Evolutionary conservation across 2,329 filamentous ascomycete species (phyloP).

Genomic region (Stromatinia cepivora): DNA sequence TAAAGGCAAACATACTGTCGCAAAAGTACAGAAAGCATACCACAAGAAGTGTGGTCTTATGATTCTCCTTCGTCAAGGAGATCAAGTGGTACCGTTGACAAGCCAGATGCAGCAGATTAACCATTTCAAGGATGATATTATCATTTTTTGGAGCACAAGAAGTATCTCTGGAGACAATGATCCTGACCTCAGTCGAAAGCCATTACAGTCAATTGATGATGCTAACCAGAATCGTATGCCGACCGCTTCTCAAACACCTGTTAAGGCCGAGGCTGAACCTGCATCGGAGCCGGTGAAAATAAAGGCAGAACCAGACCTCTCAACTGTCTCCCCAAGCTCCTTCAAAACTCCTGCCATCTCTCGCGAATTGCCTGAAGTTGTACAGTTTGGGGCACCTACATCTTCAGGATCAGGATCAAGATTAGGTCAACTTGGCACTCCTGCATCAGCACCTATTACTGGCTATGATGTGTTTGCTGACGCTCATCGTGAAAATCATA

Average conservation of each 20-base stretch:
- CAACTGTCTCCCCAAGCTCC: neutral
- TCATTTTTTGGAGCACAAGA: conserved; percentile 17
- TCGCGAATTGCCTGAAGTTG: neutral
- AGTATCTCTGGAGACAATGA: neutral
- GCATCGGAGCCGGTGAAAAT: neutral
- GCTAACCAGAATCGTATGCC: neutral
- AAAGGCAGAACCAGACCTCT: neutral
- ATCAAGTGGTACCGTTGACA: neutral
- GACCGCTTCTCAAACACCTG: too few relatives aligned
- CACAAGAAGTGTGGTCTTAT: neutral
- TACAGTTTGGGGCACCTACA: neutral
- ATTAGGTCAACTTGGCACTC: neutral
- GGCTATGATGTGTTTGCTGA: conserved; percentile 11
- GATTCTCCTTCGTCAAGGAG: conserved; percentile 11
- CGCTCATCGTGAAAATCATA: neutral
- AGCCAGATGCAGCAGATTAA: conserved; percentile 14
- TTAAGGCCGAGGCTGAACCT: neutral
- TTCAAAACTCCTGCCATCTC: neutral
- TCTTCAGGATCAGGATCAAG: neutral
- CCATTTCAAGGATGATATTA: conserved; percentile 13
- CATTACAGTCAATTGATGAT: conserved; percentile 2
- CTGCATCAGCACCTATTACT: neutral
- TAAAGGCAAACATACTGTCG: conserved; percentile 21
- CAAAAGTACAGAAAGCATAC: conserved; percentile 18
- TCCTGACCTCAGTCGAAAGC: neutral